Evolutionary conservation across 2,329 filamentous ascomycete genomes (phyloP).

Genomic region (Ophiostoma pallidulum): DNA sequence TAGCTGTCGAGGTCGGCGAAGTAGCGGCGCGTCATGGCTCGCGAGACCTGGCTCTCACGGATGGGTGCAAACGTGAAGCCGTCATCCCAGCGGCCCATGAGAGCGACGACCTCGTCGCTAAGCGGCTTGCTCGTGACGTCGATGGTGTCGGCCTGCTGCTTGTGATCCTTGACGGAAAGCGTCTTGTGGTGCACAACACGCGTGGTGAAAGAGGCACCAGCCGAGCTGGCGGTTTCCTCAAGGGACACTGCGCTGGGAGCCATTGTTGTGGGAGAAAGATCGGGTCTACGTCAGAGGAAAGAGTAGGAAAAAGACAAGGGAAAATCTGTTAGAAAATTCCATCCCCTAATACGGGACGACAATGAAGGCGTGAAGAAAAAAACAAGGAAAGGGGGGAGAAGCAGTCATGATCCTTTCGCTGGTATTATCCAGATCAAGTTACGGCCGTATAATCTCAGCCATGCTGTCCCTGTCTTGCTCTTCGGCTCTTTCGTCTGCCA

Average conservation of each 20-base stretch:
- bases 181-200: constrained; percentile 27
- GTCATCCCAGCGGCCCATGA: constrained; percentile 71
- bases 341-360: background rate
- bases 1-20: constrained; percentile 82
- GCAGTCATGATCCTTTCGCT: constrained; percentile 99
- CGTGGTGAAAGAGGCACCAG: constrained; percentile 39
- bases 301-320: too few species aligned
- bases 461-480: constrained; percentile 4
- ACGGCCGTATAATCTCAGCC: constrained; percentile 32
- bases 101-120: constrained; percentile 19
- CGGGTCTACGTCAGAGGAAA: constrained; percentile 18
- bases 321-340: constrained; percentile 20
- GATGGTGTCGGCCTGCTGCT: background rate
- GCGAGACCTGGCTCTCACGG: constrained; percentile 83
- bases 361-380: too few species aligned
- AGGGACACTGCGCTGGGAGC: constrained; percentile 54
- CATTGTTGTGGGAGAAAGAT: constrained; percentile 48
- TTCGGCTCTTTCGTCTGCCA: too few species aligned
- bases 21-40: constrained; percentile 90
- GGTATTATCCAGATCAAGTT: constrained; percentile 26
- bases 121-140: constrained; percentile 17
- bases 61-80: constrained; percentile 76
- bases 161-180: constrained; percentile 30
- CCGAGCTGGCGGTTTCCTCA: background rate
- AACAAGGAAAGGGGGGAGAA: constrained; percentile 33